Evolutionary conservation across 768 basidiomycete species (phyloP), one percentile per base, ranked within the genome.

Genomic region (Mycena sanguinolenta): DNA sequence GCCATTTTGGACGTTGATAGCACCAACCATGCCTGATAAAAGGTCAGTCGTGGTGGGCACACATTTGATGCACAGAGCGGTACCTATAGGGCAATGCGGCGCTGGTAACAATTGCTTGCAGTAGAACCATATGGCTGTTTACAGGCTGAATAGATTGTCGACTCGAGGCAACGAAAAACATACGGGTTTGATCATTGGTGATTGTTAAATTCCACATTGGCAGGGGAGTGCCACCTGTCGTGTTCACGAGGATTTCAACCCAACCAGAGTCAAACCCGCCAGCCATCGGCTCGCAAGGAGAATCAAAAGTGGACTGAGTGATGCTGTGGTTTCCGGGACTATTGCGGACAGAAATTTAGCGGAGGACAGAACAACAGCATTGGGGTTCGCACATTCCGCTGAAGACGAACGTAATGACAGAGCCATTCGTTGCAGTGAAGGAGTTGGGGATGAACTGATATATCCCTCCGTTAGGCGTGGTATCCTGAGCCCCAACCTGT

Each of bases 261-360:
- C 80, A 87, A 30, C 88, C 88, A 23, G 89, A 89, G 79, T 88
- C 86, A 63, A 89, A 89, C 17, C 89, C 89, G n/a, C 82, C 82
- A 0, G 72, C 38, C 46, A 82, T 13, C 13, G 84, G 85, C 64
- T 81, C 75, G 72, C 88, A 90, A 1, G 88, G 88, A 17, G 4
- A 28, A 2, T 10, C 28, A 3, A 46, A 60, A 28, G 42, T 10
- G 9, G 62, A 52, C 1, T 64, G 63, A 3, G 63, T 55, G 38
- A 64, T 21, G 21, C 50, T 64, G 63, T 64, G 63, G 42, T 64
- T 64, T 9, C 63, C 53, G 23, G 53, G 38, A 9, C 62, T 63
- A 23, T 23, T 7, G 23, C n/a, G 27, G 2, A 36, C 6, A 38
- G 23, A 4, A 12, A 42, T 30, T 28, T n/a, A 16, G 12, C 5